phyloP scores from a whole-genome alignment of 2,329 filamentous ascomycete species.

The Samsoniella hepiali region DNA sequence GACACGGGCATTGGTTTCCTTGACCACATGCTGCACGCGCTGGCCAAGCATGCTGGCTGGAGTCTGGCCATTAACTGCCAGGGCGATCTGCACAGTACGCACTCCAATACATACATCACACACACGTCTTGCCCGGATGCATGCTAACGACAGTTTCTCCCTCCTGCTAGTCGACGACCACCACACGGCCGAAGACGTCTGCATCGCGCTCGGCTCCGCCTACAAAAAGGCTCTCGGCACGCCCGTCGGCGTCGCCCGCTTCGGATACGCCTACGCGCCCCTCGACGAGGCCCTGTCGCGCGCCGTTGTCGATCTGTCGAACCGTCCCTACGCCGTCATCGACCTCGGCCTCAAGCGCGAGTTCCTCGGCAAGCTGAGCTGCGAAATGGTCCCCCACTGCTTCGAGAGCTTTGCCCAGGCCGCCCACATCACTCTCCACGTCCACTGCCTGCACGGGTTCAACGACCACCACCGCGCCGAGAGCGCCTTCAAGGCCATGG shows the following conservation, averaged over 20 bases:
- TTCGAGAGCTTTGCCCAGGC: conserved; percentile 91
- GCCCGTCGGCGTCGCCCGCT: conserved; percentile 79
- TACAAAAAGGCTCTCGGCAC: conserved; percentile 78
- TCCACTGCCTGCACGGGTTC: conserved; percentile 83
- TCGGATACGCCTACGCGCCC: conserved; percentile 87
- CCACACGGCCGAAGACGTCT: conserved; percentile 95
- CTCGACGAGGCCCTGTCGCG: conserved; percentile 93
- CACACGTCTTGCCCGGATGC: not conserved
- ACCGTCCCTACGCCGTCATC: conserved; percentile 81
- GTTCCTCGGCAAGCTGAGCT: conserved; percentile 88
- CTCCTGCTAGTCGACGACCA: conserved; percentile 80
- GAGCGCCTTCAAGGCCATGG: conserved; percentile 95
- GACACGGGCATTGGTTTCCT: conserved; percentile 96
- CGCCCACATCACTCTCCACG: conserved; percentile 88
- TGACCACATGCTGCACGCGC: conserved; percentile 97
- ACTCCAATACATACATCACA: conserved; percentile 24
- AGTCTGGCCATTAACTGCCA: conserved; percentile 77
- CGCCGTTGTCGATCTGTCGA: conserved; percentile 91
- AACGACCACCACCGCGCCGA: conserved; percentile 97
- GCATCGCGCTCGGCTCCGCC: conserved; percentile 81
- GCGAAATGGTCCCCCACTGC: conserved; percentile 97
- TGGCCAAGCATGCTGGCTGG: conserved; percentile 96
- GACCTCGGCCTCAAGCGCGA: conserved; percentile 83
- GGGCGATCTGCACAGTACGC: conserved; percentile 84
- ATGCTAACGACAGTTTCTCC: no score